Evolutionary conservation across 2,329 filamentous ascomycete genomes (phyloP), one percentile per base, ranked within the genome.

Genomic region (Alternaria longipes): DNA sequence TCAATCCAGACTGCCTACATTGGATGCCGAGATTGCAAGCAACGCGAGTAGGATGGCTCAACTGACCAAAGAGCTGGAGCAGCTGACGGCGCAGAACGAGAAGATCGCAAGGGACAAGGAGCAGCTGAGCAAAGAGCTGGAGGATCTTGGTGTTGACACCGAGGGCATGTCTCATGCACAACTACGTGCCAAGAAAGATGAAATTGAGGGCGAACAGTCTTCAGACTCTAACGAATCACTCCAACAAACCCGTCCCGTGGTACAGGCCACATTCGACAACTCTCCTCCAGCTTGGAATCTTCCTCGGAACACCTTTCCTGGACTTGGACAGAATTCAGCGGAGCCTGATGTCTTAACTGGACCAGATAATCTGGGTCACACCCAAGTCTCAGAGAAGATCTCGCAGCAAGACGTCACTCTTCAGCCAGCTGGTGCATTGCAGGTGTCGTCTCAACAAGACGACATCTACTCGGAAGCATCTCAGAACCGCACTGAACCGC

Each of bases 121-220:
- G 54, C 76, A 78, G 46, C 80, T 86, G 42, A 71, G 82, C 5
- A 76, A 80, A 32, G 84, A 86, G 65, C 74, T 86, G n/a, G 80
- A 83, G 60, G 73, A 72, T 52, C 75, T 86, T 20, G 81, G 81
- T 40, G 69, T 83, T 41, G 81, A 85, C 56, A 82, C 83, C 2
- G 79, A 82, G 53, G 81, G 81, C 4, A 78, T 83, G 67, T 78
- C 81, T 4, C 73, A 82, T 57, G 79, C 79, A 24, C 78, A 82
- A 53, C 74, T 85, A 24, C 78, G 82, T 59, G 79, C 80, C 5
- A 79, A 76, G 59, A 80, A 78, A 50, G 70, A 76, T 28, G 78
- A 80, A 60, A 78, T 79, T 26, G 70, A 76, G 46, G 70, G 72
- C 41, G 71, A 76, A 46, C 60, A 50, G 16, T 68, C 65, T 11